These are phyloP conservation scores for Dryas octopetala DNA, from an alignment of 306 rosid species.

Conservation along the genomic window DNA sequence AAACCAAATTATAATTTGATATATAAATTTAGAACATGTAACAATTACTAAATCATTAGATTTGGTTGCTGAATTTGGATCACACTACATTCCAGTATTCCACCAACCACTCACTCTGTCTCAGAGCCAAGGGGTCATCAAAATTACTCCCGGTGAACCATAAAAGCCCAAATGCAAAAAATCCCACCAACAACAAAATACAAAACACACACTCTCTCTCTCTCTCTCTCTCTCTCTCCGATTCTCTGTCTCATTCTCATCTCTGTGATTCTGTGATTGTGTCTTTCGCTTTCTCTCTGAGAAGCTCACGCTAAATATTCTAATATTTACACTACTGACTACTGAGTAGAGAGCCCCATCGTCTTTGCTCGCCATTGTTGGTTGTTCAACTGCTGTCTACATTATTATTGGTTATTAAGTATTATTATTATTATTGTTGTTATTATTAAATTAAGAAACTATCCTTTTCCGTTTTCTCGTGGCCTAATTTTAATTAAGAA, in stretches of 20 bases:
- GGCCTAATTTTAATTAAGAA: too few species aligned
- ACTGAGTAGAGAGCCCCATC: not conserved
- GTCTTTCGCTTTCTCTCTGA: conserved; percentile 4
- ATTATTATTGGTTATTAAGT: not conserved
- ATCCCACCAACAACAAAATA: conserved; percentile 20
- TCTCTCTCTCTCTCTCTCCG: not conserved
- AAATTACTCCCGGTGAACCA: conserved; percentile 2
- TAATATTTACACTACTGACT: not conserved
- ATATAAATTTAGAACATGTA: not conserved
- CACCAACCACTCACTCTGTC: not conserved
- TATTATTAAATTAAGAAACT: not conserved
- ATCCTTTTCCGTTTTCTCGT: not conserved
- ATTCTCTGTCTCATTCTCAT: not conserved
- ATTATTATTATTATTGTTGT: not conserved
- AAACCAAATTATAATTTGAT: too few species aligned
- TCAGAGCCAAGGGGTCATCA: conserved; percentile 13
- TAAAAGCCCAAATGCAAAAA: not conserved
- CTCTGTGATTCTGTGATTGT: not conserved
- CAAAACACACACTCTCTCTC: conserved; percentile 2
- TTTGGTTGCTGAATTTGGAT: not conserved
- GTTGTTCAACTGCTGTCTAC: conserved; percentile 45
- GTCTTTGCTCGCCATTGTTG: conserved; percentile 33
- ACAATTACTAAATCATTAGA: not conserved
- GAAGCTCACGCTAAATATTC: conserved; percentile 20
- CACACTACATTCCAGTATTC: not conserved